Percentiles rank a stretch among this genome's conserved stretches.
Evolutionary conservation across 305 asterid species (phyloP).

Genomic region (Solanum hybrid): DNA sequence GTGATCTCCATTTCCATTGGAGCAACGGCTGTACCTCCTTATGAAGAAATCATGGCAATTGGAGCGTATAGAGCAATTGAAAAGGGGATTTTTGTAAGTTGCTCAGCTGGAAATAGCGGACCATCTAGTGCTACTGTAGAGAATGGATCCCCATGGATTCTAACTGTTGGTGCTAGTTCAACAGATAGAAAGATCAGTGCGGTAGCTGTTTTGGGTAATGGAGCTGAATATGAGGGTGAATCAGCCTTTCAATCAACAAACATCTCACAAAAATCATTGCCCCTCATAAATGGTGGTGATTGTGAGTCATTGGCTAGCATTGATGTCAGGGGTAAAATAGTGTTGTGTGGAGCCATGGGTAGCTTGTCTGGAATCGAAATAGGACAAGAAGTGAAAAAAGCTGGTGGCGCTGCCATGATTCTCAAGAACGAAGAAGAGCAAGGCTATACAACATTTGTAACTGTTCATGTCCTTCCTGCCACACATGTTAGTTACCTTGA

Average conservation of each 20-base stretch:
- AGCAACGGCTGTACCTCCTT: background rate
- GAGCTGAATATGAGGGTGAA: background rate
- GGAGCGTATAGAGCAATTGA: background rate
- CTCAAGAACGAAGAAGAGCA: background rate
- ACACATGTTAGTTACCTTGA: background rate
- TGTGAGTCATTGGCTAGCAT: background rate
- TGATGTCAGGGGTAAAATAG: background rate
- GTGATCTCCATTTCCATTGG: slow-evolving; percentile 35
- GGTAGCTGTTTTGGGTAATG: background rate
- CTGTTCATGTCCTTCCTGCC: background rate
- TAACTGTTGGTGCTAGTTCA: background rate
- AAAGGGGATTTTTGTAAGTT: background rate
- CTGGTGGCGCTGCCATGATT: background rate
- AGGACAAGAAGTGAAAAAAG: background rate
- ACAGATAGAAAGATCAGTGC: background rate
- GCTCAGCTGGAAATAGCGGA: background rate
- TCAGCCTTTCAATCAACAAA: background rate
- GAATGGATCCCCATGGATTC: background rate
- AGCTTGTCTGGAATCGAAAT: background rate
- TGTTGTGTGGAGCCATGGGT: background rate
- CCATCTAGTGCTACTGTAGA: background rate
- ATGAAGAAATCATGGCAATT: slow-evolving; percentile 18
- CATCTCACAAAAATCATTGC: background rate
- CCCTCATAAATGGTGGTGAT: background rate
- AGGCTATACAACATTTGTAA: background rate